These are phyloP conservation scores for Acanthamoeba castellanii DNA, from an alignment of 208 protist species.

Conservation along the genomic window DNA sequence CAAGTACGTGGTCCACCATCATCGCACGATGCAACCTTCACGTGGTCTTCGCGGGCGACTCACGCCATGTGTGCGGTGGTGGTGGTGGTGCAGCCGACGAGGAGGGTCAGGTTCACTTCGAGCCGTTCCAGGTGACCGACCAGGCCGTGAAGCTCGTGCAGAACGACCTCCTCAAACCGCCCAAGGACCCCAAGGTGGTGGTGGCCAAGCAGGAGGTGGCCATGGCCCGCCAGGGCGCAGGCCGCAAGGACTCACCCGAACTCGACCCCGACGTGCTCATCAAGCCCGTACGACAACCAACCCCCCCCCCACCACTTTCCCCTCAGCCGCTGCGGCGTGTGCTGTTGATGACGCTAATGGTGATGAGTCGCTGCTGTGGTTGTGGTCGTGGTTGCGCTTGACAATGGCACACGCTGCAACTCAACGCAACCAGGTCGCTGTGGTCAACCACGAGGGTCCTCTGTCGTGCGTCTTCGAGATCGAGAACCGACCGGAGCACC, in stretches of 20 bases:
- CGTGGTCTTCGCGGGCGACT: not conserved
- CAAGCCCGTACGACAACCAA: slow-evolving; percentile 1
- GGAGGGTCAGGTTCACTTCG: slow-evolving; percentile 9
- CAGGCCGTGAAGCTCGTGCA: slow-evolving; percentile 30
- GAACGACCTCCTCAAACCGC: slow-evolving; percentile 1
- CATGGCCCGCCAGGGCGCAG: slow-evolving; percentile 12
- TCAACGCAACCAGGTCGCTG: slow-evolving; percentile 6
- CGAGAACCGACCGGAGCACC: slow-evolving; percentile 42
- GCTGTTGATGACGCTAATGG: too few species aligned
- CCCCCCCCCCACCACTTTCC: too few species aligned
- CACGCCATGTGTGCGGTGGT: not conserved
- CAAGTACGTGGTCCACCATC: not conserved
- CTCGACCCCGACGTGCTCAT: slow-evolving; percentile 48
- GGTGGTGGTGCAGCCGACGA: not conserved
- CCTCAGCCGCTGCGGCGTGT: too few species aligned
- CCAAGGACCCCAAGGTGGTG: not conserved
- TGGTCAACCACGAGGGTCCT: not conserved
- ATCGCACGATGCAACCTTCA: too few species aligned
- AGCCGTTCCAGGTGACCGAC: slow-evolving; percentile 36
- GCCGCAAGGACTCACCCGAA: slow-evolving; percentile 43
- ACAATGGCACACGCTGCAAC: too few species aligned
- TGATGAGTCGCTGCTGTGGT: too few species aligned
- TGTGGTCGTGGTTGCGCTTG: too few species aligned
- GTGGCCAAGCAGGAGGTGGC: slow-evolving; percentile 14
- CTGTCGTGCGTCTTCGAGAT: slow-evolving; percentile 31